These are phyloP conservation scores for Geotrichum cucujoidarum DNA, from an alignment of 1,139 yeast species.

Conservation along the genomic window DNA sequence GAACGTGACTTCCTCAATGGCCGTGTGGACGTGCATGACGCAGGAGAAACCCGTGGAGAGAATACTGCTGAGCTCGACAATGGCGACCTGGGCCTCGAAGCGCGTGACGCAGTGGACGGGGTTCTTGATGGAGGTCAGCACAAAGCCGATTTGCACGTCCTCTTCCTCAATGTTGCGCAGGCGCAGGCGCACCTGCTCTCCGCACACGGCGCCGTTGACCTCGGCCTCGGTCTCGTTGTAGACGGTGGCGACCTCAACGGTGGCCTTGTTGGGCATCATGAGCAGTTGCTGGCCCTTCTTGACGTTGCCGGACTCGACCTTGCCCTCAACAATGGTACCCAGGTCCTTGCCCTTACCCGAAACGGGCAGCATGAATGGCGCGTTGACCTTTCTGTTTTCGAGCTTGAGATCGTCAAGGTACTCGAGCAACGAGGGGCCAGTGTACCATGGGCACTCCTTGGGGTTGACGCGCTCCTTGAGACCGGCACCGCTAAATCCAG, in stretches of 20 bases:
- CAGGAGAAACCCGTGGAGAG: constrained; percentile 94
- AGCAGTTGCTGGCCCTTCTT: constrained; percentile 71
- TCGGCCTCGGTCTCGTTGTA: constrained; percentile 95
- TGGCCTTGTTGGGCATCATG: constrained; percentile 85
- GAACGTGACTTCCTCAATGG: constrained; percentile 89
- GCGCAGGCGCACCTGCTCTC: constrained; percentile 94
- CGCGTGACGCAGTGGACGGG: constrained; percentile 89
- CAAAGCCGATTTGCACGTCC: constrained; percentile 87
- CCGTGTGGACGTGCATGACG: constrained; percentile 98
- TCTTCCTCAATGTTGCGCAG: constrained; percentile 96
- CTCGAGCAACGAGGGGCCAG: constrained; percentile 87
- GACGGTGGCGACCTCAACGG: constrained; percentile 79
- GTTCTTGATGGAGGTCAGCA: constrained; percentile 72
- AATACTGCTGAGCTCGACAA: constrained; percentile 91
- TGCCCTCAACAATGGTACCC: constrained; percentile 97
- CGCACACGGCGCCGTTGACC: constrained; percentile 84
- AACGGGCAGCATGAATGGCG: constrained; percentile 96
- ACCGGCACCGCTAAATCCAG: constrained; percentile 97
- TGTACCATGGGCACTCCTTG: constrained; percentile 84
- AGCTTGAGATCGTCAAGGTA: constrained; percentile 79
- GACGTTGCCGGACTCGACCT: constrained; percentile 91
- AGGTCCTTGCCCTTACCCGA: constrained; percentile 92
- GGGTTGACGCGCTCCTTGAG: constrained; percentile 75
- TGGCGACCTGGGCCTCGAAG: constrained; percentile 95
- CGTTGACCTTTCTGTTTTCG: constrained; percentile 79